Evolutionary conservation across 345 rosid genomes (phyloP).

Genomic region (Draba incana): DNA sequence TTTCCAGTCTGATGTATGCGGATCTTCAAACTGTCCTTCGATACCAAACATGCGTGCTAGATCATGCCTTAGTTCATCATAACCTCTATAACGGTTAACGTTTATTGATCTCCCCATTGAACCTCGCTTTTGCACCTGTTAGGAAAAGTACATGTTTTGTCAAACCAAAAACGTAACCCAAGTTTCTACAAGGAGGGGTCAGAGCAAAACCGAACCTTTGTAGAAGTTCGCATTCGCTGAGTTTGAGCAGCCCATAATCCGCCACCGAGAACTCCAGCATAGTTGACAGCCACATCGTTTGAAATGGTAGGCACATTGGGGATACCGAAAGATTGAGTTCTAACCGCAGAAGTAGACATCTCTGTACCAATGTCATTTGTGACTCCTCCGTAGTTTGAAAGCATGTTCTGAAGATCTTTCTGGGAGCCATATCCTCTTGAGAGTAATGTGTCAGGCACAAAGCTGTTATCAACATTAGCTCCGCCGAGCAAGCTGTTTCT

Average conservation of each 20-base stretch:
- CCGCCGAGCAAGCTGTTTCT: slow-evolving; percentile 67
- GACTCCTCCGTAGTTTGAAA: slow-evolving; percentile 72
- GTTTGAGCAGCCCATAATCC: slow-evolving; percentile 85
- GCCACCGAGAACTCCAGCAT: slow-evolving; percentile 71
- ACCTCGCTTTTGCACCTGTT: slow-evolving; percentile 96
- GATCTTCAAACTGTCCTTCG: slow-evolving; percentile 96
- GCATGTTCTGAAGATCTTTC: slow-evolving; percentile 94
- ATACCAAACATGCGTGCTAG: slow-evolving; percentile 95
- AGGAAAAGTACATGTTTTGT: slow-evolving; percentile 3
- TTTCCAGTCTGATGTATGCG: slow-evolving; percentile 91
- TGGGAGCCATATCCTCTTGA: slow-evolving; percentile 89
- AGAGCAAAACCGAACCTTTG: slow-evolving; percentile 62
- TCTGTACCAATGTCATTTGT: slow-evolving; percentile 90
- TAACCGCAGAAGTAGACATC: slow-evolving; percentile 79
- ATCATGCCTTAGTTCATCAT: slow-evolving; percentile 83
- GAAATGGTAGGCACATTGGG: slow-evolving; percentile 82
- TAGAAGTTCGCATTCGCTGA: slow-evolving; percentile 91
- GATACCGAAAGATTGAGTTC: slow-evolving; percentile 91
- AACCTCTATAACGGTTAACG: slow-evolving; percentile 81
- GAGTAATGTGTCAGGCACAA: slow-evolving; percentile 78
- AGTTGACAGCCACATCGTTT: slow-evolving; percentile 71
- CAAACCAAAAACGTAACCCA: neutral
- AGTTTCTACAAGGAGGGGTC: slow-evolving; percentile 4
- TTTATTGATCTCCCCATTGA: slow-evolving; percentile 97
- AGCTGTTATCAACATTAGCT: slow-evolving; percentile 57